A percentile compares a stretch with the other conserved stretches of the same genome.
These are phyloP conservation scores for Effrenium voratum DNA, from an alignment of 73 alveolate species.

Conservation along the genomic window DNA sequence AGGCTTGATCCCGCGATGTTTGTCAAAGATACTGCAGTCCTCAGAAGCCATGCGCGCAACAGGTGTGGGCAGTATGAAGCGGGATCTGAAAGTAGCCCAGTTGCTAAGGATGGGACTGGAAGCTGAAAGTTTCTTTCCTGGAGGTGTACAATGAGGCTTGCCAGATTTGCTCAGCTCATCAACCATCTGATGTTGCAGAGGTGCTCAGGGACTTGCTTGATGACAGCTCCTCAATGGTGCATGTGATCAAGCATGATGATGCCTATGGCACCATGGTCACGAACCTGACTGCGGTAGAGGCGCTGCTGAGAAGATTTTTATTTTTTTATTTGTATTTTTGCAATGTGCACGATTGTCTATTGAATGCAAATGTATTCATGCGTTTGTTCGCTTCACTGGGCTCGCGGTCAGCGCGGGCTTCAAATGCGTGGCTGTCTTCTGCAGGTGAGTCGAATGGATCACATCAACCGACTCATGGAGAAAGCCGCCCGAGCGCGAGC, in stretches of 20 bases:
- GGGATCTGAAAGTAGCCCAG: not conserved
- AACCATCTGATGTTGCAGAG: not conserved
- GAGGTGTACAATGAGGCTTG: slow-evolving; percentile 90
- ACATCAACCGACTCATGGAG: slow-evolving; percentile 68
- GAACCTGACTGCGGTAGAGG: slow-evolving; percentile 64
- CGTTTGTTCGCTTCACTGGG: not conserved
- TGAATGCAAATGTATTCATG: not conserved
- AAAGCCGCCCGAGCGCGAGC: slow-evolving; percentile 75
- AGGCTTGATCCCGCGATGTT: slow-evolving; percentile 73
- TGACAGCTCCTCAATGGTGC: slow-evolving; percentile 28
- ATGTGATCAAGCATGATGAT: slow-evolving; percentile 85
- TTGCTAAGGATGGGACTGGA: slow-evolving; percentile 77
- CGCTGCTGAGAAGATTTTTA: not conserved
- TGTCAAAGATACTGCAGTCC: slow-evolving; percentile 56
- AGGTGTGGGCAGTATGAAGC: not conserved
- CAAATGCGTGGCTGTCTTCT: too few species aligned
- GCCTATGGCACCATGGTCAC: slow-evolving; percentile 90
- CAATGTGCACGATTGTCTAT: not conserved
- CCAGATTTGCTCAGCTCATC: not conserved
- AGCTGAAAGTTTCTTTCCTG: slow-evolving; percentile 73
- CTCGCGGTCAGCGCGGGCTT: too few species aligned
- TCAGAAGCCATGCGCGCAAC: slow-evolving; percentile 70
- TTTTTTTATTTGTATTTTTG: not conserved
- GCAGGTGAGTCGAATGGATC: slow-evolving; percentile 68
- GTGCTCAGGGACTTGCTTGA: slow-evolving; percentile 87